A percentile compares a stretch with the other conserved stretches of the same genome.
These are phyloP conservation scores for Tetrahymena elliotti DNA, from an alignment of 73 alveolate genomes.

Conservation along the genomic window DNA sequence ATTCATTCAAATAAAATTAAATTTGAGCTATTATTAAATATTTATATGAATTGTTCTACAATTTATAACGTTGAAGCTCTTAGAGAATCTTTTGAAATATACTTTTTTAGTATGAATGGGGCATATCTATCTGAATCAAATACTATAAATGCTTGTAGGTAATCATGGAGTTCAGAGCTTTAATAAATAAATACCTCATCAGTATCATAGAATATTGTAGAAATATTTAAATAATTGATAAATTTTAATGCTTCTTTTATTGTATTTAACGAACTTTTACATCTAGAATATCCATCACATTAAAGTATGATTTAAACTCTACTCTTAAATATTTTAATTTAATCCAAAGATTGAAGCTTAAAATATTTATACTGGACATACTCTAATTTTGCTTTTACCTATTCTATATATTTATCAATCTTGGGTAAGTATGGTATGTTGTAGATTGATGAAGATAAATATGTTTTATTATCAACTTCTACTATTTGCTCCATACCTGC, in stretches of 20 bases:
- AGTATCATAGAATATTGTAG: not conserved
- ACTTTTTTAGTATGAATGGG: not conserved
- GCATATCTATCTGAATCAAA: not conserved
- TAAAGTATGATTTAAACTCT: not conserved
- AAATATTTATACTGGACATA: not conserved
- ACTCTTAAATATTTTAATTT: not conserved
- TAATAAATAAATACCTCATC: not conserved
- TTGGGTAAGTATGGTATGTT: not conserved
- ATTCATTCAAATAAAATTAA: not conserved
- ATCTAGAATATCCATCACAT: not conserved
- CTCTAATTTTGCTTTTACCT: not conserved
- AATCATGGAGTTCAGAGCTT: not conserved
- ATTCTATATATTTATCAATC: not conserved
- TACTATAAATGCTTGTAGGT: not conserved
- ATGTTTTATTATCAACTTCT: not conserved
- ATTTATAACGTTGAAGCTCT: not conserved
- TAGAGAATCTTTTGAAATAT: not conserved
- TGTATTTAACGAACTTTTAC: not conserved
- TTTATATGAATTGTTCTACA: not conserved
- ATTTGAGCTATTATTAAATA: not conserved
- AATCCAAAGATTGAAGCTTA: not conserved
- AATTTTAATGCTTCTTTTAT: not conserved
- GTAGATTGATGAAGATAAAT: not conserved
- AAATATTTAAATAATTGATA: not conserved
- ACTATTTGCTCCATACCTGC: not conserved